Evolutionary conservation across 2,329 filamentous ascomycete species (phyloP), one percentile per base, ranked within the genome.

Genomic region (Penicillium hordei): DNA sequence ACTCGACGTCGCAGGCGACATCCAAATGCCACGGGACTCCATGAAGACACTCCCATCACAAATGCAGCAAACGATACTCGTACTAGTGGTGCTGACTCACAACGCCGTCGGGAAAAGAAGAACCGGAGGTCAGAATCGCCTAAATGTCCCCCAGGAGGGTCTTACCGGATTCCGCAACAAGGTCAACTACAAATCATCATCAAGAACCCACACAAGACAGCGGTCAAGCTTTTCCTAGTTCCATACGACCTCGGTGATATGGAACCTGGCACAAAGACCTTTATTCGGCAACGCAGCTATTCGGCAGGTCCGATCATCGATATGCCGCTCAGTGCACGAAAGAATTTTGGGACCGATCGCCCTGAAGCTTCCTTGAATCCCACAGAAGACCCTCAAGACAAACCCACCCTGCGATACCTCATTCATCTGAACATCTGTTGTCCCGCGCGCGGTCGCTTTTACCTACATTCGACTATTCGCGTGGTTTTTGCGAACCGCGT

Each of bases 141-240:
- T 1, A 87, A 84, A 73, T 85, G 88, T 17, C 90, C 92, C 0
- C 89, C 91, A 0, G 91, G 92, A 8, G 93, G 94, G 36, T 91
- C 90, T 69, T 99, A 97, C 73, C 88, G 94, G 43, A 96, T 99
- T 52, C 94, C 94, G 0, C 88, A 94, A 69, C 89, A 93, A 73
- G 94, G 94, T 0, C 94, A 97, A 74, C 81, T 99, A 15, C 94
- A 99, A 68, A 96, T 99, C 62, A 89, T 99, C 60, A 91, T 99
- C 72, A 97, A 97, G 73, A 99, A 97, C 68, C 93, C 93, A 17
- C 96, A 97, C 78, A 97, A 97, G 72, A 97, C 94, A 4, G 94
- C 94, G 1, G 93, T 97, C 54, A 97, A 99, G 74, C 81, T 99
- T 0, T 97, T 97, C 66, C 82, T 97, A 25, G 86, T 99, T 3